These are phyloP conservation scores for Petunia secreta DNA, from an alignment of 257 asterid genomes.

Conservation along the genomic window DNA sequence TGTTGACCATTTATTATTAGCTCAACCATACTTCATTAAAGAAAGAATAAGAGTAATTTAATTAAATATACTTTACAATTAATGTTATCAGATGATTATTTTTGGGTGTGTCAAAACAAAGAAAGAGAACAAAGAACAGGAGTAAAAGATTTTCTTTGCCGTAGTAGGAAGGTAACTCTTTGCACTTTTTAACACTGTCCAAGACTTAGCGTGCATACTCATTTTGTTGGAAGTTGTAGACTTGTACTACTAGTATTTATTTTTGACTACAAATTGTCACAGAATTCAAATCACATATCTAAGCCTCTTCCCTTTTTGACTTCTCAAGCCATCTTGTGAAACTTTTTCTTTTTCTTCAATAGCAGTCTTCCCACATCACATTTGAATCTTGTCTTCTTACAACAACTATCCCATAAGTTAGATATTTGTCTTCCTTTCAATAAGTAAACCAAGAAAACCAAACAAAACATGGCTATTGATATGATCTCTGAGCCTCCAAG, in stretches of 20 bases:
- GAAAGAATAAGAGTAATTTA: no score
- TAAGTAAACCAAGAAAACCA: not conserved
- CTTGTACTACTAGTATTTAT: not conserved
- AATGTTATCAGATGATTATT: no score
- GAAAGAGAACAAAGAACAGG: no score
- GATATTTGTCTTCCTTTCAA: not conserved
- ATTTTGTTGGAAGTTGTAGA: not conserved
- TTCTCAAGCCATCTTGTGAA: not conserved
- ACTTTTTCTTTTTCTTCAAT: not conserved
- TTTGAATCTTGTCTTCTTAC: conserved; percentile 15
- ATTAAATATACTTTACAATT: no score
- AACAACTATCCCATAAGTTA: not conserved
- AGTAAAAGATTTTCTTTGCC: conserved; percentile 24
- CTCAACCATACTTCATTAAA: no score
- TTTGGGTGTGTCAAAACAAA: no score
- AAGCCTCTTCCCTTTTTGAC: conserved; percentile 7
- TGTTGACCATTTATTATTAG: no score
- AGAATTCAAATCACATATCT: conserved; percentile 16
- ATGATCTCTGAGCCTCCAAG: conserved; percentile 42
- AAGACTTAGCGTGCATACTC: not conserved
- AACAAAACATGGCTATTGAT: conserved; percentile 41
- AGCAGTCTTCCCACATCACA: conserved; percentile 12
- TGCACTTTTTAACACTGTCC: not conserved
- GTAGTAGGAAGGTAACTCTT: conserved; percentile 34
- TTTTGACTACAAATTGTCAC: not conserved